phyloP scores from a whole-genome alignment of 2,329 filamentous ascomycete species.

The Cadophora sp. region DNA sequence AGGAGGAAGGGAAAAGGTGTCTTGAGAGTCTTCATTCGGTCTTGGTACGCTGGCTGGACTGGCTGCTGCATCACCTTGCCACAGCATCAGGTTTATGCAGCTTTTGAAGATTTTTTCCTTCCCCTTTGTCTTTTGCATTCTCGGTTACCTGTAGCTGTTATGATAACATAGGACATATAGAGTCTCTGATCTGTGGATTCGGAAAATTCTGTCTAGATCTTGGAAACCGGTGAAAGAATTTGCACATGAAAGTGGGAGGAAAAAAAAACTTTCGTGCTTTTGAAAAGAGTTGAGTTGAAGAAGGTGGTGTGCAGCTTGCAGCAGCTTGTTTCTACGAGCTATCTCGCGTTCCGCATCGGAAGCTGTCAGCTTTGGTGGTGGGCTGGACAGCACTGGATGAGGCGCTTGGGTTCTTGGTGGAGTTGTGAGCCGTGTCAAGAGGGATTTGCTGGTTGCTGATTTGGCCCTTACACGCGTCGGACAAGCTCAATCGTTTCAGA shows the following conservation, averaged over 20 bases:
- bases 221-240: constrained; percentile 6
- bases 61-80: constrained; percentile 4
- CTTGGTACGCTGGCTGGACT: not conserved
- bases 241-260: constrained; percentile 1
- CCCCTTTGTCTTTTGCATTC: not conserved
- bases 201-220: not conserved
- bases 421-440: constrained; percentile 14
- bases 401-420: constrained; percentile 20
- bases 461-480: constrained; percentile 32
- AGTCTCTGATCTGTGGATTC: not conserved
- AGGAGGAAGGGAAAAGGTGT: not conserved
- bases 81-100: constrained; percentile 17
- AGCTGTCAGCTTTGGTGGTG: constrained; percentile 21
- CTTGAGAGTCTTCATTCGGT: too few relatives aligned
- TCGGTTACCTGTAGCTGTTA: not conserved
- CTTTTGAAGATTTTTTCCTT: not conserved
- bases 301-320: constrained; percentile 10
- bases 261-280: not conserved
- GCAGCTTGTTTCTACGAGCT: constrained; percentile 7
- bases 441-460: constrained; percentile 26
- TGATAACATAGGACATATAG: constrained; percentile 4
- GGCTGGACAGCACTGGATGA: constrained; percentile 7
- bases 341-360: constrained; percentile 11
- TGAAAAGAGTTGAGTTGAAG: not conserved
- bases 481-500: constrained; percentile 30